Evolutionary conservation across 176 grass and related monocot species (phyloP), one percentile per base, ranked within the genome.

Genomic region (Microstegium vimineum): DNA sequence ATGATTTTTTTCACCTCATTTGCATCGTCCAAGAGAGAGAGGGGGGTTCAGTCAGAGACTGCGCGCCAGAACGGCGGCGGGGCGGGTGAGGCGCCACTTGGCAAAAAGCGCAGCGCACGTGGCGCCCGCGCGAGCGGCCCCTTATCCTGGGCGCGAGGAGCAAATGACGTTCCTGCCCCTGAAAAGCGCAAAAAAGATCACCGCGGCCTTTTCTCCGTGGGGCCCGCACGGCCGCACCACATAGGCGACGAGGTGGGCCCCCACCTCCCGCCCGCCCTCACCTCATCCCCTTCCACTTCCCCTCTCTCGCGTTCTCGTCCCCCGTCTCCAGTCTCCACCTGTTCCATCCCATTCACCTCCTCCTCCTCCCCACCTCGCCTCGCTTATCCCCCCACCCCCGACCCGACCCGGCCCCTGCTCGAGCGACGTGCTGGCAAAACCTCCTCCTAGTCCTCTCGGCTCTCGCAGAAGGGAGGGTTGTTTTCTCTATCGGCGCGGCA

Each of bases 131-230:
- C 4, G 28, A n/a, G 54, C 22, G 12, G 12, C 26, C 22, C 72
- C 83, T 85, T 85, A 85, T 89, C 83, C 54, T n/a, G 13, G 26
- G 13, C 52, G 33, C 22, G 5, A 11, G 76, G 11, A 1, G 5
- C 40, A 28, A 81, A 71, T 85, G 73, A 89, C 87, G 78, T 11
- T 13, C 23, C 56, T 82, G 57, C 78, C 88, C 78, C 59, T 3
- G 33, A 78, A 86, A 90, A 90, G 88, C 83, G 88, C 84, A 85
- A 90, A 90, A 90, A 90, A 83, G 23, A 45, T n/a, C 42, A 62
- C 26, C 35, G 49, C 51, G n/a, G 56, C 36, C 70, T 16, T 35
- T 31, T 26, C 5, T 14, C 1, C 22, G 33, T 14, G 54, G 74
- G 51, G 0, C 74, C 73, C 65, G 66, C 65, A 23, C 74, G n/a